Evolutionary conservation across 208 protist genomes (phyloP).

Genomic region (Crithidia sp.): DNA sequence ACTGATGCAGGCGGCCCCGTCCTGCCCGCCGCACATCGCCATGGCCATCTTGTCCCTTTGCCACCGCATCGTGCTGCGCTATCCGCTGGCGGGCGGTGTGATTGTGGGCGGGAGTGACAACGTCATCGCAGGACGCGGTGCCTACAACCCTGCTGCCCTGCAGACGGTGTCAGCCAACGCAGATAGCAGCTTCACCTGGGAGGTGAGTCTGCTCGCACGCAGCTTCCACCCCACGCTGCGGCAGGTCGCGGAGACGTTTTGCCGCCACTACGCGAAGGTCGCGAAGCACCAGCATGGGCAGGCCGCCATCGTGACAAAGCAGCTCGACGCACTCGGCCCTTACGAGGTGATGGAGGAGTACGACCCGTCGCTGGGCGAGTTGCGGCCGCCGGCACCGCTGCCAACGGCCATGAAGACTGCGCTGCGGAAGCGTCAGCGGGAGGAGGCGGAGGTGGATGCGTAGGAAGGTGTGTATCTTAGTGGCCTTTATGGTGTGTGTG

Average conservation of each 20-base stretch:
- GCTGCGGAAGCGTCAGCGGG: slow-evolving; percentile 33
- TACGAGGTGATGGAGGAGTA: slow-evolving; percentile 93
- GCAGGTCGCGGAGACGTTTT: slow-evolving; percentile 80
- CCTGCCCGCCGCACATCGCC: slow-evolving; percentile 82
- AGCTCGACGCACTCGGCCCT: slow-evolving; percentile 85
- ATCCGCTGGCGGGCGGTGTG: slow-evolving; percentile 79
- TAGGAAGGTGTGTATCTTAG: background rate
- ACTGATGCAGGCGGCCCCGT: slow-evolving; percentile 67
- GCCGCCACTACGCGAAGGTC: slow-evolving; percentile 83
- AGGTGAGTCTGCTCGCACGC: slow-evolving; percentile 68
- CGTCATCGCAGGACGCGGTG: slow-evolving; percentile 81
- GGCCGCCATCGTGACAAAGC: slow-evolving; percentile 84
- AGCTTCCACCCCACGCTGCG: slow-evolving; percentile 90
- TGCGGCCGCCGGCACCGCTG: slow-evolving; percentile 70
- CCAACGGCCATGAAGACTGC: slow-evolving; percentile 49
- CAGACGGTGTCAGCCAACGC: slow-evolving; percentile 86
- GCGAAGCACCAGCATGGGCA: slow-evolving; percentile 86
- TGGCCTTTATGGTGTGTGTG: slow-evolving; percentile 19
- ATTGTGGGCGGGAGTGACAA: slow-evolving; percentile 92
- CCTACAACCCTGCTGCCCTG: slow-evolving; percentile 84
- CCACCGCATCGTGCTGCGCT: slow-evolving; percentile 84
- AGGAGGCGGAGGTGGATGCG: slow-evolving; percentile 18
- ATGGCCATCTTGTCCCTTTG: slow-evolving; percentile 82
- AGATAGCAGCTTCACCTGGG: slow-evolving; percentile 91
- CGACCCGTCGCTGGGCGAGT: slow-evolving; percentile 81